These are phyloP conservation scores for Tirmania nivea DNA, from an alignment of 495 filamentous ascomycete genomes.

Conservation along the genomic window DNA sequence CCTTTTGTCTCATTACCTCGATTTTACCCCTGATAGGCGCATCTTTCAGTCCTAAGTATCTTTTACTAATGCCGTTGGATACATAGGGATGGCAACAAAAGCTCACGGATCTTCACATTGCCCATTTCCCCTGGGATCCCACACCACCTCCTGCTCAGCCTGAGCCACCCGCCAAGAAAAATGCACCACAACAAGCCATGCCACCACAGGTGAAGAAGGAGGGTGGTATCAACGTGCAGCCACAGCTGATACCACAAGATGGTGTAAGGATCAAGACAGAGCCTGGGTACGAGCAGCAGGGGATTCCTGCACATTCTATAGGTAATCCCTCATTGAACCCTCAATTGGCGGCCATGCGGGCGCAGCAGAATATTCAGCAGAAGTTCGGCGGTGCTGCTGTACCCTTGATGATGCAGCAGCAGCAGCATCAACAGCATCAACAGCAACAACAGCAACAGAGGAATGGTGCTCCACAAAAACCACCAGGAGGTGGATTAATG, in stretches of 20 bases:
- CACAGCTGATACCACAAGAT: slow-evolving; percentile 13
- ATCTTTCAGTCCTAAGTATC: background rate
- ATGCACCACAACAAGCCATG: slow-evolving; percentile 1
- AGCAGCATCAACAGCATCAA: slow-evolving; percentile 6
- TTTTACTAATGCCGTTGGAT: background rate
- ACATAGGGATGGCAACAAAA: slow-evolving; percentile 77
- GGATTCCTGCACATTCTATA: slow-evolving; percentile 8
- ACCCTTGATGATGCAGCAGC: slow-evolving; percentile 10
- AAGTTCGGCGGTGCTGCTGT: slow-evolving; percentile 32
- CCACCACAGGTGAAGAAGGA: background rate
- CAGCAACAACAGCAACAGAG: slow-evolving; percentile 3
- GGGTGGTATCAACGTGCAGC: background rate
- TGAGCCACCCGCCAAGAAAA: slow-evolving; percentile 20
- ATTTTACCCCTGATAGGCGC: background rate
- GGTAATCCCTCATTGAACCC: slow-evolving; percentile 19
- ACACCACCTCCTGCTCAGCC: slow-evolving; percentile 32
- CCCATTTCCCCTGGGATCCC: slow-evolving; percentile 91
- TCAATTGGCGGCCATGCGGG: slow-evolving; percentile 20
- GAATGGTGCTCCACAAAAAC: background rate
- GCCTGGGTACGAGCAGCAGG: slow-evolving; percentile 33
- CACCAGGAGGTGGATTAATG: background rate
- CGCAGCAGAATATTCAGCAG: slow-evolving; percentile 25
- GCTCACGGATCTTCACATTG: slow-evolving; percentile 58
- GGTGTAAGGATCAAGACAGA: slow-evolving; percentile 51
- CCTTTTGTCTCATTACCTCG: background rate